A percentile compares a stretch with the other conserved stretches of the same genome.
Evolutionary conservation across 495 filamentous ascomycete genomes (phyloP).

Genomic region (Penicillium longicatenatum): DNA sequence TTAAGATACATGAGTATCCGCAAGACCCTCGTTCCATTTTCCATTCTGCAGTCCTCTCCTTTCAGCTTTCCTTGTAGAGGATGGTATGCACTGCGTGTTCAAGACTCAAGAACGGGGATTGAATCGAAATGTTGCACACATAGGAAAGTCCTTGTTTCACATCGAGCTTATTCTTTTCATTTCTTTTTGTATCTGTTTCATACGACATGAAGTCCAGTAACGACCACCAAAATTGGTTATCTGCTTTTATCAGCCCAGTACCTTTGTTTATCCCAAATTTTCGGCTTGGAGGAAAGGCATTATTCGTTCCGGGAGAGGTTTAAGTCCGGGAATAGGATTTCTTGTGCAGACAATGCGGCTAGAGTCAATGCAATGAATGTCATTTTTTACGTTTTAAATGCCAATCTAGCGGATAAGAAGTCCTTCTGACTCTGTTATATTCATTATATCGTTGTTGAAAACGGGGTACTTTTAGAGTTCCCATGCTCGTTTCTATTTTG

Average conservation of each 20-base stretch:
- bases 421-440: slow-evolving; percentile 1
- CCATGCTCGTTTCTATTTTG: not conserved
- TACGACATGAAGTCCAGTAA: slow-evolving; percentile 11
- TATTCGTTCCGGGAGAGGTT: not conserved
- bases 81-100: not conserved
- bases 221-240: slow-evolving; percentile 5
- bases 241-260: not conserved
- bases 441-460: slow-evolving; percentile 48
- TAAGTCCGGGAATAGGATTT: not conserved
- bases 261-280: not conserved
- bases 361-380: slow-evolving; percentile 3
- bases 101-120: not conserved
- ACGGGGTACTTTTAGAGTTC: slow-evolving; percentile 30
- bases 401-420: not conserved
- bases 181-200: slow-evolving; percentile 8
- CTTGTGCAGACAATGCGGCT: not conserved
- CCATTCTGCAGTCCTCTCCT: not conserved
- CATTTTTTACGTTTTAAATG: not conserved
- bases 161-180: slow-evolving; percentile 1
- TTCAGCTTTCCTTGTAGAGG: not conserved
- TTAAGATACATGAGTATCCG: not conserved
- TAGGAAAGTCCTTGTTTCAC: not conserved
- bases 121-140: not conserved
- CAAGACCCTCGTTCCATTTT: not conserved
- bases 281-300: slow-evolving; percentile 1